A percentile compares a stretch with the other conserved stretches of the same genome.
phyloP scores from a whole-genome alignment of 441 rosid genomes.

The Biscutella laevigata region DNA sequence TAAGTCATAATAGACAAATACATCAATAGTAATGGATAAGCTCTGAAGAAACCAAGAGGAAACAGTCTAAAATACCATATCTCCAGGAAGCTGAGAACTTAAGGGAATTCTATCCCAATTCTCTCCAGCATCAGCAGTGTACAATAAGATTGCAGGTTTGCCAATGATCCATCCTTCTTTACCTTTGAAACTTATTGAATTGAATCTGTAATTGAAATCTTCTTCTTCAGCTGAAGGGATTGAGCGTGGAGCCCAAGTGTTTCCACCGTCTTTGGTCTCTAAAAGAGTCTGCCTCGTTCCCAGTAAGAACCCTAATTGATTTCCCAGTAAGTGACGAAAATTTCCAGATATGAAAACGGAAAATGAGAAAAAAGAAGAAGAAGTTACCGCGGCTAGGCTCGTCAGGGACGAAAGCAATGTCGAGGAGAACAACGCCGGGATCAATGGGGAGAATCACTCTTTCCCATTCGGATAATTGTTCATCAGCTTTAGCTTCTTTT shows the following conservation, averaged over 20 bases:
- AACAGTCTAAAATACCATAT: slow-evolving; percentile 41
- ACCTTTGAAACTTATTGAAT: slow-evolving; percentile 74
- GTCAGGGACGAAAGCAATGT: slow-evolving; percentile 84
- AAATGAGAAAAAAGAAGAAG: not conserved
- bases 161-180: slow-evolving; percentile 97
- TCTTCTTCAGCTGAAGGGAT: slow-evolving; percentile 91
- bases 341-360: not conserved
- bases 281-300: slow-evolving; percentile 88
- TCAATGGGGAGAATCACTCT: slow-evolving; percentile 66
- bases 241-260: slow-evolving; percentile 69
- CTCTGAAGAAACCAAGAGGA: not conserved
- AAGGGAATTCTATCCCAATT: slow-evolving; percentile 81
- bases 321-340: not conserved
- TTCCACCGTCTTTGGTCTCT: slow-evolving; percentile 90
- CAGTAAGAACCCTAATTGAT: slow-evolving; percentile 51
- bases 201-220: slow-evolving; percentile 90
- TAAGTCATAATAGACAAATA: too few species aligned
- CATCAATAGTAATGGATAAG: not conserved
- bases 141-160: slow-evolving; percentile 77
- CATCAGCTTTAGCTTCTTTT: slow-evolving; percentile 38
- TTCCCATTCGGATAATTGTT: slow-evolving; percentile 72
- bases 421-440: slow-evolving; percentile 95
- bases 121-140: slow-evolving; percentile 69
- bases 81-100: slow-evolving; percentile 92
- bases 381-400: slow-evolving; percentile 58